Evolutionary conservation across 1,284 basidiomycete species (phyloP), one percentile per base, ranked within the genome.

Genomic region (Boletus subluridellus): DNA sequence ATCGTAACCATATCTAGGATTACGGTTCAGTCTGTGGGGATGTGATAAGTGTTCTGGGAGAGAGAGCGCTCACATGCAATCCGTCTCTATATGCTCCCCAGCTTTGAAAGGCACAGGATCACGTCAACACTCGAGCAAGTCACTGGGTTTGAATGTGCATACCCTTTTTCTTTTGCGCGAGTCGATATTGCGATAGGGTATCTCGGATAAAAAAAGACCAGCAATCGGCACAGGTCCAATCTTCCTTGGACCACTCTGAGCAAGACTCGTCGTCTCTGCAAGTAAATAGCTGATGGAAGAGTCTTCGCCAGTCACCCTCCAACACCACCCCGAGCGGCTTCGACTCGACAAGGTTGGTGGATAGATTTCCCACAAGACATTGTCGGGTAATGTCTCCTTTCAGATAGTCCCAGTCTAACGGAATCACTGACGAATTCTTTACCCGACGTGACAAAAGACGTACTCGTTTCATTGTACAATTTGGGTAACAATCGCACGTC

Each of bases 161-260:
- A 57, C 59, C 49, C 11, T 2, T 38, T 10, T 12, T 21, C 48
- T 57, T 58, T 45, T 62, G 28, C 7, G 6, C 17, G 5, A 42
- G 60, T 26, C 54, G 54, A 51, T 51, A 62, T 46, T 42, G 46
- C 60, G 60, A 62, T 8, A 53, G 8, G 38, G 49, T 62, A 42
- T 62, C 55, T 9, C 1, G 0, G 10, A 61, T 4, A 30, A 61
- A 53, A 5, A 1, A 1, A 3, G 1, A 8, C 60, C 50, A 59
- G 7, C 60, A 61, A 0, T 0, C 1, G 4, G 1, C 0, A 17
- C 52, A 42, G 11, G 3, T 9, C 59, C 52, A 60, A 17, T 56
- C 48, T 7, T 46, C 9, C 17, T 41, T 61, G 5, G 59, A 37
- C 59, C 59, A 61, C 17, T 37, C 0, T 3, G 32, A 38, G 9